Evolutionary conservation across 306 rosid genomes (phyloP).

Genomic region (Quercus aquifolioides): DNA sequence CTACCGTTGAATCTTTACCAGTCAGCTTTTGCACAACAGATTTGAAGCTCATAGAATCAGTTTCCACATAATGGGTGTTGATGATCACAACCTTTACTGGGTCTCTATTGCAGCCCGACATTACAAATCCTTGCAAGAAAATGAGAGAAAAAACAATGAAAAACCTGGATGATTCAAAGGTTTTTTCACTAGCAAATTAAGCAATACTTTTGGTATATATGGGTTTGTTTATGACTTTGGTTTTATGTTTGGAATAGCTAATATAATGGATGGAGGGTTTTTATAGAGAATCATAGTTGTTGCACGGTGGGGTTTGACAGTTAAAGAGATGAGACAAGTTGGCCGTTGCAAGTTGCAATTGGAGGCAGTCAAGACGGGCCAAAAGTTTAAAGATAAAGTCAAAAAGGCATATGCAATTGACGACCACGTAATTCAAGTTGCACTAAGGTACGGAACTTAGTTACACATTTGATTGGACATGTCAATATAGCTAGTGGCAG

Average conservation of each 20-base stretch:
- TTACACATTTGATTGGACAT: too few relatives aligned
- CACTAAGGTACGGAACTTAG: too few relatives aligned
- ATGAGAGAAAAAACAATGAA: background rate
- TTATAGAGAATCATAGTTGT: background rate
- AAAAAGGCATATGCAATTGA: background rate
- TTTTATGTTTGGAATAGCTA: too few relatives aligned
- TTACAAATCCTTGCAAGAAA: background rate
- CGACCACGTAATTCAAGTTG: background rate
- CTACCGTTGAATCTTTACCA: slow-evolving; percentile 48
- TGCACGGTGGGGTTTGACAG: background rate
- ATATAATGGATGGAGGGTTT: background rate
- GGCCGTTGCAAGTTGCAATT: background rate
- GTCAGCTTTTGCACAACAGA: slow-evolving; percentile 76
- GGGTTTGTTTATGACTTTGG: too few relatives aligned
- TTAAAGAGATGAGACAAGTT: background rate
- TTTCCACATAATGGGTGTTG: slow-evolving; percentile 66
- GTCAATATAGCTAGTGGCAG: too few relatives aligned
- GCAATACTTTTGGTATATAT: too few relatives aligned
- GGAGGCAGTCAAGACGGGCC: background rate
- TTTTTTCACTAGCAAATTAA: too few relatives aligned
- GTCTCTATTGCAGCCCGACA: slow-evolving; percentile 19
- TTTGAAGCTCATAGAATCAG: slow-evolving; percentile 70
- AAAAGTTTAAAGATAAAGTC: background rate
- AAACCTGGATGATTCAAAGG: too few relatives aligned
- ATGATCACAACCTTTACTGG: slow-evolving; percentile 64